These are phyloP conservation scores for Hypoxylon cercidicola DNA, from an alignment of 495 filamentous ascomycete species.

Conservation along the genomic window DNA sequence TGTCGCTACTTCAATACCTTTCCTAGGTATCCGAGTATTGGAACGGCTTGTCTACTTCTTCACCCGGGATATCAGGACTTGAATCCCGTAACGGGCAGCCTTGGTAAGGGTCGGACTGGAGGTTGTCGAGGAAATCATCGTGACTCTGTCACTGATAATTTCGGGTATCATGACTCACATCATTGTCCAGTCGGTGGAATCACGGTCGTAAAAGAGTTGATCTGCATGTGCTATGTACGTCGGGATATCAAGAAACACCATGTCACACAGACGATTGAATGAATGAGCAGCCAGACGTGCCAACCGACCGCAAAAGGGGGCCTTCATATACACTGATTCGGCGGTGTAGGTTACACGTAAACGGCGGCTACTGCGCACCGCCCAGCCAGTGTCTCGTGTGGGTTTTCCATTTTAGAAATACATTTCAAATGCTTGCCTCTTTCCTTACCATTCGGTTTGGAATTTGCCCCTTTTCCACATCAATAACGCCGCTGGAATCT, in stretches of 20 bases:
- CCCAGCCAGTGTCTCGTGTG: no score
- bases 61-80: constrained; percentile 29
- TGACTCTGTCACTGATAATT: constrained; percentile 38
- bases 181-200: constrained; percentile 34
- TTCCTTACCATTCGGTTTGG: no score
- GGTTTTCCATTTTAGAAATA: no score
- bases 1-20: constrained; percentile 43
- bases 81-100: constrained; percentile 37
- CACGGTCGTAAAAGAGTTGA: background rate
- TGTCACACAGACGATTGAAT: no score
- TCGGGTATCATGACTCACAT: constrained; percentile 43
- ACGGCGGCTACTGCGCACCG: no score
- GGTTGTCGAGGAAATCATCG: constrained; percentile 48
- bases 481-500: constrained; percentile 28
- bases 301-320: no score
- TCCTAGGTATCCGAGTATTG: constrained; percentile 43
- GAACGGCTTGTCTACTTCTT: constrained; percentile 46
- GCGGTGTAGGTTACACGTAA: no score
- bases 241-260: no score
- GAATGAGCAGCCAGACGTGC: no score
- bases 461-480: constrained; percentile 32
- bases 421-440: no score
- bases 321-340: no score
- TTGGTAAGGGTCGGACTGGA: constrained; percentile 45
- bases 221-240: no score